phyloP scores from a whole-genome alignment of 1,284 basidiomycete genomes.

The Fomitopsis palustris region DNA sequence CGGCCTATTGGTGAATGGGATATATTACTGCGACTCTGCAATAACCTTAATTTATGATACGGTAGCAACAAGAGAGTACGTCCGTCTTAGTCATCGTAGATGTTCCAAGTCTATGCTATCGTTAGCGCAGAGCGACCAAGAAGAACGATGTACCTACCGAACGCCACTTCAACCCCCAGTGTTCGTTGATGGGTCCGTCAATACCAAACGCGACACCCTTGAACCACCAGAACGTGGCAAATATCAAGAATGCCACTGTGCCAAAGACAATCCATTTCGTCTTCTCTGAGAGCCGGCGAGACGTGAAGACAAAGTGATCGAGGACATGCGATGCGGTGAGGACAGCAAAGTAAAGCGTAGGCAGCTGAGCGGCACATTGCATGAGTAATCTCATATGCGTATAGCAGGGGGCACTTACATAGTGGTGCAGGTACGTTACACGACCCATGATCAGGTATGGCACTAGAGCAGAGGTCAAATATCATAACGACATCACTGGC shows the following conservation, averaged over 20 bases:
- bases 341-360: slow-evolving; percentile 94
- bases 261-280: slow-evolving; percentile 78
- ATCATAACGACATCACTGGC: background rate
- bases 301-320: slow-evolving; percentile 89
- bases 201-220: slow-evolving; percentile 87
- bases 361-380: slow-evolving; percentile 51
- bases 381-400: background rate
- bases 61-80: slow-evolving; percentile 12
- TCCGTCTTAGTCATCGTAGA: slow-evolving; percentile 32
- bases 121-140: background rate
- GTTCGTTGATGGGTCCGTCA: slow-evolving; percentile 75
- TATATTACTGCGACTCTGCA: background rate
- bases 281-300: slow-evolving; percentile 53
- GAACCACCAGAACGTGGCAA: slow-evolving; percentile 93
- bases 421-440: slow-evolving; percentile 89
- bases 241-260: slow-evolving; percentile 53
- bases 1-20: background rate
- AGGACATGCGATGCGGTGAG: slow-evolving; percentile 88
- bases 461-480: slow-evolving; percentile 39
- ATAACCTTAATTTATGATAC: slow-evolving; percentile 2
- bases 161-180: slow-evolving; percentile 81
- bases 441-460: slow-evolving; percentile 97
- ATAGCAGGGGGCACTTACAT: slow-evolving; percentile 43
- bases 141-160: slow-evolving; percentile 45
- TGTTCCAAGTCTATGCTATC: slow-evolving; percentile 35